These are phyloP conservation scores for Rhynchosporium agropyri DNA, from an alignment of 2,329 filamentous ascomycete species.

Conservation along the genomic window DNA sequence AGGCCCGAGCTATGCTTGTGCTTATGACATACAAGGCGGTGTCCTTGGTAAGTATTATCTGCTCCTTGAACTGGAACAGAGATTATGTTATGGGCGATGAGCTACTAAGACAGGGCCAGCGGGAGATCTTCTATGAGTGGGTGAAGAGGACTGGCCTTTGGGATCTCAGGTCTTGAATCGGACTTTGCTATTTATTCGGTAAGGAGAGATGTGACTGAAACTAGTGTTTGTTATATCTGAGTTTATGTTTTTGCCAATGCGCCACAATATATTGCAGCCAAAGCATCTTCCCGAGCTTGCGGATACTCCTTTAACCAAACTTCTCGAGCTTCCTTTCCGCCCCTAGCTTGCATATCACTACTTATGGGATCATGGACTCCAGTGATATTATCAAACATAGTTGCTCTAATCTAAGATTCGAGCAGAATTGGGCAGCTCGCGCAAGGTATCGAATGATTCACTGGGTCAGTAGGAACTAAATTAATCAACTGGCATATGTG, in stretches of 20 bases:
- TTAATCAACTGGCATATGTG: too few relatives aligned
- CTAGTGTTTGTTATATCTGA: background rate
- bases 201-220: background rate
- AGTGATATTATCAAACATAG: too few relatives aligned
- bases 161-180: background rate
- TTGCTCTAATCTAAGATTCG: too few relatives aligned
- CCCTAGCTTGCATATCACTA: too few relatives aligned
- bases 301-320: too few relatives aligned
- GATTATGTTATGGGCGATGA: slow-evolving; percentile 18
- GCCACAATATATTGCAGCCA: background rate
- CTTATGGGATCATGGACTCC: too few relatives aligned
- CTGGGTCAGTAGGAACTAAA: too few relatives aligned
- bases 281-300: too few relatives aligned
- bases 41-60: background rate
- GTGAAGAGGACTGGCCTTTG: slow-evolving; percentile 10
- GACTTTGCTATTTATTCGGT: background rate
- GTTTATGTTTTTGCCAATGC: background rate
- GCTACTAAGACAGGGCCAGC: slow-evolving; percentile 2
- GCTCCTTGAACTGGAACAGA: slow-evolving; percentile 8
- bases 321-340: too few relatives aligned
- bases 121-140: slow-evolving; percentile 8
- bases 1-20: background rate
- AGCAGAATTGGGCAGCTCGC: too few relatives aligned
- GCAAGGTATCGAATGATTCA: too few relatives aligned
- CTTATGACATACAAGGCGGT: slow-evolving; percentile 6